Conservation (phyloP, 805 yeast species). For the Yarrowia yakushimensis region DNA sequence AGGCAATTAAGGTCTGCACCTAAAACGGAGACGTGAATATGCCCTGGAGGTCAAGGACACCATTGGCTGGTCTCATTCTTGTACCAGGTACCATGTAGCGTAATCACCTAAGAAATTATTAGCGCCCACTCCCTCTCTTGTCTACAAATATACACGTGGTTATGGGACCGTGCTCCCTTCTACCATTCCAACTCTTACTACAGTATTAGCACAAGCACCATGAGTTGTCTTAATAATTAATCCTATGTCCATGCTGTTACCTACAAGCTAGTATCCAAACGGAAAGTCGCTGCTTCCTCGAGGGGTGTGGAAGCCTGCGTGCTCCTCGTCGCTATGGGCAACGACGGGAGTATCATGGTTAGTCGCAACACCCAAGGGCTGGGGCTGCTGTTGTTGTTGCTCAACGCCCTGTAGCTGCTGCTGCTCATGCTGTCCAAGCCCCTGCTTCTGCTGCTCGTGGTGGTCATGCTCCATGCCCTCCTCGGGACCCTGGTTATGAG, state of each 20-base stretch:
- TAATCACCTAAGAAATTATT: no score
- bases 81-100: no score
- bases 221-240: background rate
- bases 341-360: constrained; percentile 11
- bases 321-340: constrained; percentile 16
- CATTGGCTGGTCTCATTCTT: no score
- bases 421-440: constrained; percentile 3
- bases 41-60: no score
- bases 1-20: no score
- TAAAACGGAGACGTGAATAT: no score
- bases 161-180: no score
- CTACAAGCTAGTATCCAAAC: constrained; percentile 23
- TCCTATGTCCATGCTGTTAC: constrained; percentile 18
- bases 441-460: background rate
- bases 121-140: no score
- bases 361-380: constrained; percentile 8
- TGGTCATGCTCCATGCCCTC: constrained; percentile 10
- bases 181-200: no score
- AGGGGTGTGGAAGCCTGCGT: constrained; percentile 23
- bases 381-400: background rate
- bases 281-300: constrained; percentile 22
- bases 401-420: background rate
- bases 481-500: constrained; percentile 1
- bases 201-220: no score
- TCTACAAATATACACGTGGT: no score